Evolutionary conservation across 768 basidiomycete genomes (phyloP), one percentile per base, ranked within the genome.

Genomic region (Auriscalpium orientale): DNA sequence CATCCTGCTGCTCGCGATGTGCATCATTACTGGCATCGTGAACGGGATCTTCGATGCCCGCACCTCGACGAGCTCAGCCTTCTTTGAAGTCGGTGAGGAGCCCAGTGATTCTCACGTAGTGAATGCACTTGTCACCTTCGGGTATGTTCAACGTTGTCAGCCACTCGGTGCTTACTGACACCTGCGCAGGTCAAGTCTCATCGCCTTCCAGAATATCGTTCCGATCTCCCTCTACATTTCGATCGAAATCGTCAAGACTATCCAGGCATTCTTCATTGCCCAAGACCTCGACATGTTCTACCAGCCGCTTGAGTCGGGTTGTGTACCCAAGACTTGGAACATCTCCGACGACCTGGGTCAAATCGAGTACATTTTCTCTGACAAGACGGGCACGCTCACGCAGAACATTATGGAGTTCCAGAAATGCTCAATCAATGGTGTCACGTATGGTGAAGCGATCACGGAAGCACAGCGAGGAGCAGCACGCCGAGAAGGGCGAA

Each of bases 341-440:
- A 95, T 98, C 64, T 97, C 93, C 3, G 95, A 98, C 68, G 95
- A 98, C 72, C 83, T 99, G 2, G 95, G 95, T 22, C 95, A 98
- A 74, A 98, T 98, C 70, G 95, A 98, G 74, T 99, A 95, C 69
- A 77, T 88, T 66, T 88, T 88, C 67, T 93, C 89, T 10, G 92
- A 95, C 79, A 95, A 95, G 77, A 95, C 94, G 0, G 93, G 92
- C 21, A 99, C 95, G 8, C 84, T 99, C 49, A 99, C 95, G 0
- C 95, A 97, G 71, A 99, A 98, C 73, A 76, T 95, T 65, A 98
- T 98, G 95, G 94, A 95, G 74, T 98, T 97, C 74, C 92, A 97
- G 69, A 94, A 90, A 67, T 97, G 93, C 64, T 95, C 93, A 0
- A 79, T 98, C 56, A 72, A 83, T 53, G 95, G 94, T 1, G 72